These are phyloP conservation scores for Kalaharituber pfeilii DNA, from an alignment of 2,329 filamentous ascomycete genomes.

Conservation along the genomic window DNA sequence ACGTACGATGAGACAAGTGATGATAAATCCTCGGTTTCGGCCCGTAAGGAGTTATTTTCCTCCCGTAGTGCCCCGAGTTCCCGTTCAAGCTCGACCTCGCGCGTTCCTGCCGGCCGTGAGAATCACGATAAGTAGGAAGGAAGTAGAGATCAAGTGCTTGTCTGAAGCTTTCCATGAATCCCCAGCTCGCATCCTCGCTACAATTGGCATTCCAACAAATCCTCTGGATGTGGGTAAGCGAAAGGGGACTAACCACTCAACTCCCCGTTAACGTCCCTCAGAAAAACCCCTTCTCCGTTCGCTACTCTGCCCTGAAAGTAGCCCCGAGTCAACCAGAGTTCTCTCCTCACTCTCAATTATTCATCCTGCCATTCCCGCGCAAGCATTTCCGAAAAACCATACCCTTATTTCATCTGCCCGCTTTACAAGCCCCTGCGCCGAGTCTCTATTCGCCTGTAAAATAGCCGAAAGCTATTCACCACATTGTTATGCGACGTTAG, in stretches of 20 bases:
- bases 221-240: too few relatives aligned
- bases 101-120: slow-evolving; percentile 10
- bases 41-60: slow-evolving; percentile 19
- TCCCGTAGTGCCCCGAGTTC: slow-evolving; percentile 18
- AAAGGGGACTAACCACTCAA: slow-evolving; percentile 13
- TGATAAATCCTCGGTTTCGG: slow-evolving; percentile 22
- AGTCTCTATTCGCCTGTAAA: slow-evolving; percentile 21
- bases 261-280: slow-evolving; percentile 13
- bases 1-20: slow-evolving; percentile 21
- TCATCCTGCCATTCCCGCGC: too few relatives aligned
- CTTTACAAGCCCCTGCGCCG: slow-evolving; percentile 18
- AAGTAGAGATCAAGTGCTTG: too few relatives aligned
- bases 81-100: slow-evolving; percentile 14
- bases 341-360: too few relatives aligned
- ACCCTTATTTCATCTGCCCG: slow-evolving; percentile 22
- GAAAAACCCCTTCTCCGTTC: slow-evolving; percentile 11
- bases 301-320: slow-evolving; percentile 1
- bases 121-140: not conserved
- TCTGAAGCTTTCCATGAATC: slow-evolving; percentile 4
- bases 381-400: slow-evolving; percentile 6
- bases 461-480: slow-evolving; percentile 15
- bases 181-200: slow-evolving; percentile 1
- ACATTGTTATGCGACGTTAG: not conserved
- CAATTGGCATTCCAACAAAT: too few relatives aligned
- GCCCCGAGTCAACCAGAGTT: not conserved